Conservation (phyloP, 306 rosid genomes). For the Sphenostylis stenocarpa region DNA sequence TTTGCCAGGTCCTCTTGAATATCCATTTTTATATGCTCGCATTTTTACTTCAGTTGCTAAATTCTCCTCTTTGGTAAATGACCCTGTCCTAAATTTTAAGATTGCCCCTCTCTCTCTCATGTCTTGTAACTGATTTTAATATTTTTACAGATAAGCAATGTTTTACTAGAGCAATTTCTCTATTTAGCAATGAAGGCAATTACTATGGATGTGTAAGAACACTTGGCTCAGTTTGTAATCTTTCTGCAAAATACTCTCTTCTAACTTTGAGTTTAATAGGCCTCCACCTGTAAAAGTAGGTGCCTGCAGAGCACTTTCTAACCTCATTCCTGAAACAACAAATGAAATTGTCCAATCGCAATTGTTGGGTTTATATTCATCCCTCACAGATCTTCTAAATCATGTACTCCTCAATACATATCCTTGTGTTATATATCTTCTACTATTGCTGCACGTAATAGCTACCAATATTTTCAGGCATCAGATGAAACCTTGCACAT, state of each 20-base stretch:
- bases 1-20: slow-evolving; percentile 67
- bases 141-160: slow-evolving; percentile 61
- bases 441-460: slow-evolving; percentile 30
- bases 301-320: slow-evolving; percentile 87
- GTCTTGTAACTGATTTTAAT: slow-evolving; percentile 27
- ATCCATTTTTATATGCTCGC: slow-evolving; percentile 90
- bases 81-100: slow-evolving; percentile 7
- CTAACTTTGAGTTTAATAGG: slow-evolving; percentile 49
- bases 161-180: slow-evolving; percentile 66
- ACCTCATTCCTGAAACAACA: slow-evolving; percentile 79
- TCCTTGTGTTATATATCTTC: slow-evolving; percentile 25
- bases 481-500: slow-evolving; percentile 88
- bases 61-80: slow-evolving; percentile 82
- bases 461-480: slow-evolving; percentile 58
- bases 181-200: slow-evolving; percentile 73
- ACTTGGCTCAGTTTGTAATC: slow-evolving; percentile 25
- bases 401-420: slow-evolving; percentile 47
- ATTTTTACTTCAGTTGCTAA: slow-evolving; percentile 73
- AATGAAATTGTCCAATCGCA: slow-evolving; percentile 64
- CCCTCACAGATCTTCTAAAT: slow-evolving; percentile 79
- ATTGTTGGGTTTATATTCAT: slow-evolving; percentile 73
- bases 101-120: neutral
- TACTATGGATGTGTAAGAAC: slow-evolving; percentile 75
- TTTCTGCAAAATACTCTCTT: slow-evolving; percentile 11
- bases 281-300: slow-evolving; percentile 93